Evolutionary conservation across 352 stramenopile genomes (phyloP), one percentile per base, ranked within the genome.

Genomic region (Phytophthora tentaculata): DNA sequence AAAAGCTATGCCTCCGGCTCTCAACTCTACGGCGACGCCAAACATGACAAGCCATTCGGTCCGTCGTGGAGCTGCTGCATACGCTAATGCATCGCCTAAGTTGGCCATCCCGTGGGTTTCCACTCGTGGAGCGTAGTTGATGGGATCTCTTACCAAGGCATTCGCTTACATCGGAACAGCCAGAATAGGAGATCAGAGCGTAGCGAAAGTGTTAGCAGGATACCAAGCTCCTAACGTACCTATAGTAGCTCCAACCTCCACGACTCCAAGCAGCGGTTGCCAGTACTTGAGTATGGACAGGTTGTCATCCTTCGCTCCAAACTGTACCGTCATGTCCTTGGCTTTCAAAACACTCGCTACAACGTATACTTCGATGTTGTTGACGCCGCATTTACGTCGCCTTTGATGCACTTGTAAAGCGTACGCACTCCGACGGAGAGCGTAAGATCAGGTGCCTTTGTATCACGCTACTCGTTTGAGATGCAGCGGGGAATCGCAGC

Each of bases 81-180:
- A 55, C 0, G 49, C 64, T 1, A 73, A 71, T 12, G 64, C 59
- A 7, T 71, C 60, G 0, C 54, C 64, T 1, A 73, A 71, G 17
- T 54, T 73, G 13, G 48, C 58, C 0, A 64, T 76, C 12, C 59
- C 76, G 47, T 69, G 58, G 54, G 67, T 73, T 0, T 74, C 64
- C 1, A 77, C 54, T 23, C 5, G 60, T 0, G 61, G 64, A 0
- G 39, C 66, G 16, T 69, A 52, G 52, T 19, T 74, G 7, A 39
- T 70, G 2, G 66, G 65, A 4, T 74, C 56, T 0, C 54, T 66
- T 3, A 67, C 56, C 2, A 72, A 78, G 19, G 48, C 56, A 0
- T 72, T 74, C 32, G 70, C 56, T 14, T 72, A 74, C 53, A 74
- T 69, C 10, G 65, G 61, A 16, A 72, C 52, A 3, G 72, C 53